phyloP scores from a whole-genome alignment of 305 asterid species.

The Coffea humblotiana region DNA sequence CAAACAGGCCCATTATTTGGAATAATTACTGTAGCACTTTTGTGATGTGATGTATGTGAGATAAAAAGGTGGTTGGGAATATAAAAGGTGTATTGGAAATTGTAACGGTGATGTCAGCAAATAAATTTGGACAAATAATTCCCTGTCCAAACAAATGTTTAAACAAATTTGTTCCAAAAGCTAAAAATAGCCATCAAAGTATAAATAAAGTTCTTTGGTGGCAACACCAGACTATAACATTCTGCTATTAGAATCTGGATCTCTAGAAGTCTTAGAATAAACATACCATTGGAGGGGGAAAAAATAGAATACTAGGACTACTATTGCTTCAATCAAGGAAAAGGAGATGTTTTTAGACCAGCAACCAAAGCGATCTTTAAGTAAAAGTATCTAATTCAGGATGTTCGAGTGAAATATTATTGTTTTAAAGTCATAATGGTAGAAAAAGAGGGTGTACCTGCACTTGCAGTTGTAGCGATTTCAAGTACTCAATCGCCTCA shows the following conservation, averaged over 20 bases:
- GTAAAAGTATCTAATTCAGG: background rate
- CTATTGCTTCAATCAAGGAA: background rate
- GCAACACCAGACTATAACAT: background rate
- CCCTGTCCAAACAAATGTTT: no score
- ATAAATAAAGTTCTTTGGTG: background rate
- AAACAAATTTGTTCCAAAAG: background rate
- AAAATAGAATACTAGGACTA: background rate
- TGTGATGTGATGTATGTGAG: no score
- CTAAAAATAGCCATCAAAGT: background rate
- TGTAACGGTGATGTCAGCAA: no score
- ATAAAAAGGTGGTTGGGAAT: no score
- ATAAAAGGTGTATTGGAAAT: no score
- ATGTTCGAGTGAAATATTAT: background rate
- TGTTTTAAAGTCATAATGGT: background rate
- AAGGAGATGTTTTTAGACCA: background rate
- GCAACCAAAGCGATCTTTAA: background rate
- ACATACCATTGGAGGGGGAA: background rate
- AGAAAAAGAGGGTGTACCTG: slow-evolving; percentile 49
- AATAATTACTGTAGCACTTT: no score
- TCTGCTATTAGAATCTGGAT: background rate
- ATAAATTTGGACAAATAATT: no score
- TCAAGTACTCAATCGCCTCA: slow-evolving; percentile 85
- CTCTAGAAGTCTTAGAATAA: background rate
- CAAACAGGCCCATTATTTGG: no score
- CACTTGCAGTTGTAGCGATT: slow-evolving; percentile 74